These are phyloP conservation scores for Naganishia vishniacii DNA, from an alignment of 768 basidiomycete species.

Conservation along the genomic window DNA sequence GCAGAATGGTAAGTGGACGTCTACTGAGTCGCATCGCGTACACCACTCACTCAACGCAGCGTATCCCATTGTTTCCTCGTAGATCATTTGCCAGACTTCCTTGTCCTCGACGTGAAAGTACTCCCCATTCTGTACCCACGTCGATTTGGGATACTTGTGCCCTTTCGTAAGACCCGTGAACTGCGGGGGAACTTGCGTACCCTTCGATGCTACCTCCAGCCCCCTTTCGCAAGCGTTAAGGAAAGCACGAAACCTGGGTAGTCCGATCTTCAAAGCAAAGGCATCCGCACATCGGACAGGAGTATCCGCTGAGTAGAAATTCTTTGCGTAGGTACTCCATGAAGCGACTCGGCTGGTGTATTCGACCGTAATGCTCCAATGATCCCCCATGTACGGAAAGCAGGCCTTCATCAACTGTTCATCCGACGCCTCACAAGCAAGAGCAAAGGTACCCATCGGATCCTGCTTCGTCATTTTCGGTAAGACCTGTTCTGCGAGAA, in stretches of 20 bases:
- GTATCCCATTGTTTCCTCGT: not conserved
- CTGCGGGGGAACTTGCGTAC: not conserved
- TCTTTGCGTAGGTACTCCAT: not conserved
- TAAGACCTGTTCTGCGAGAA: not conserved
- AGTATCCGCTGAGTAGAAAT: not conserved
- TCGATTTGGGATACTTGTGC: too few relatives aligned
- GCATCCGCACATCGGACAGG: conserved; percentile 1
- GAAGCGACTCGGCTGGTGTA: not conserved
- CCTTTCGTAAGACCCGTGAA: too few relatives aligned
- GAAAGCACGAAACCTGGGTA: conserved; percentile 10
- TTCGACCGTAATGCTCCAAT: conserved; percentile 17
- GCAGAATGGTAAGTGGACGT: not conserved
- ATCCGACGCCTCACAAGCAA: not conserved
- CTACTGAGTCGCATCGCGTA: too few relatives aligned
- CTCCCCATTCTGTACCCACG: too few relatives aligned
- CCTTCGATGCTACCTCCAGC: not conserved
- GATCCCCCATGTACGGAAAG: not conserved
- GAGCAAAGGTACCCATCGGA: conserved; percentile 9
- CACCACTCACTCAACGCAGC: not conserved
- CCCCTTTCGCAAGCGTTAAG: not conserved
- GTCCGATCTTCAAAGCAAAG: conserved; percentile 8
- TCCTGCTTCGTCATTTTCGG: conserved; percentile 1
- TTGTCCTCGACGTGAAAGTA: not conserved
- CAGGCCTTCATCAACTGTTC: not conserved
- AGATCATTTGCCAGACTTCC: conserved; percentile 1